phyloP scores from a whole-genome alignment of 495 filamentous ascomycete genomes.

The Bombardia bombarda region DNA sequence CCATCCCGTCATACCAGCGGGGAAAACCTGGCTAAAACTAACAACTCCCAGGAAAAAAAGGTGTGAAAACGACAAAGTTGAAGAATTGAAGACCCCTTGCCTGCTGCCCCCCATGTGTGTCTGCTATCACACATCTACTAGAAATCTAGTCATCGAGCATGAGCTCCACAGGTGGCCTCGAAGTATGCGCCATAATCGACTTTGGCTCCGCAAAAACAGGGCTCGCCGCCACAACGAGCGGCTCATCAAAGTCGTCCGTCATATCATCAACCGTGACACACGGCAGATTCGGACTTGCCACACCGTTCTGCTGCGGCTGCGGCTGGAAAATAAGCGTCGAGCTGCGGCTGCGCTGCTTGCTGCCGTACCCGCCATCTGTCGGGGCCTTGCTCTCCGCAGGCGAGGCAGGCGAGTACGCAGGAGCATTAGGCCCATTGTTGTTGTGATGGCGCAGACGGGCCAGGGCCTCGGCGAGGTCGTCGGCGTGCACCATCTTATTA shows the following conservation, averaged over 20 bases:
- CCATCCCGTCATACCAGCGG: too few relatives aligned
- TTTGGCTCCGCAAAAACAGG: conserved; percentile 32
- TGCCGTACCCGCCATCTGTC: conserved; percentile 1
- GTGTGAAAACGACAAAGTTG: too few relatives aligned
- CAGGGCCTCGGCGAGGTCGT: conserved; percentile 77
- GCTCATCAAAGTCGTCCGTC: conserved; percentile 48
- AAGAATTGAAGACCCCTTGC: too few relatives aligned
- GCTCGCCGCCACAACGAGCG: conserved; percentile 18
- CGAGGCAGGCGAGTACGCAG: conserved; percentile 22
- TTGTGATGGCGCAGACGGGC: conserved; percentile 50
- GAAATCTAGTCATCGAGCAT: conserved; percentile 52
- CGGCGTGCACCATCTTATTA: conserved; percentile 87
- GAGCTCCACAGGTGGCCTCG: conserved; percentile 82
- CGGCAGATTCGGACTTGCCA: conserved; percentile 68
- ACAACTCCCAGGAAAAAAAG: too few relatives aligned
- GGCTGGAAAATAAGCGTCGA: conserved; percentile 43
- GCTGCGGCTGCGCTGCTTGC: conserved; percentile 29
- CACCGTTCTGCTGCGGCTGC: conserved; percentile 53
- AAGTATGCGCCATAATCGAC: conserved; percentile 64
- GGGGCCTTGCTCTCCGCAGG: conserved; percentile 18
- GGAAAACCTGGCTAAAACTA: too few relatives aligned
- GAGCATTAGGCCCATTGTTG: conserved; percentile 16
- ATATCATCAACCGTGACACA: conserved; percentile 90
- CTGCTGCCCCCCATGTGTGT: too few relatives aligned
- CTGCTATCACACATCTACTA: too few relatives aligned